Evolutionary conservation across 2,329 filamentous ascomycete genomes (phyloP), one percentile per base, ranked within the genome.

Genomic region (Alternaria infectoria): DNA sequence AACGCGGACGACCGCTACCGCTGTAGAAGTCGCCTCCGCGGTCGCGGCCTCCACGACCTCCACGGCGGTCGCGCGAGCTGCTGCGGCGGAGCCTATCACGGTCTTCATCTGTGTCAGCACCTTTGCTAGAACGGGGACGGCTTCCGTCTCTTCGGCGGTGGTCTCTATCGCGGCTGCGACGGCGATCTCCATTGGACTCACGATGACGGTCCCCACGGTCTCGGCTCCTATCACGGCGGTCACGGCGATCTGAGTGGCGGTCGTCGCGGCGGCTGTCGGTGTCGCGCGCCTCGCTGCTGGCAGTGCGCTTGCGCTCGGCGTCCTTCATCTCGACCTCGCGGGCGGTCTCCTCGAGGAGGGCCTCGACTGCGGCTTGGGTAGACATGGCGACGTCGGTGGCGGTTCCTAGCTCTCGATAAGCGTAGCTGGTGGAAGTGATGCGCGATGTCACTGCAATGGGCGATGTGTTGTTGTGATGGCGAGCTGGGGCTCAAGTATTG

Each of bases 331-430:
- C 67, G 47, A 69, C 62, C 19, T 75, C 71, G 59, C 65, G 66
- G 32, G 68, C 72, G 15, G 70, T 70, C 60, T 73, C 92, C 81
- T 97, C 93, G 72, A 97, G 89, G 69, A 97, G 87, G 70, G 93
- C 93, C 85, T 97, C 94, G 74, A 97, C 93, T 78, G 97, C 93
- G 71, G 90, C 84, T 80, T 86, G 86, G 50, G 69, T 65, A 55
- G 69, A 66, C 72, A 73, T 74, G 23, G 19, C 47, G 61, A 47
- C 23, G 50, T 26, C 45, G 47, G 47, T 40, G 36, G 36, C 36
- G 36, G 15, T 61, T 69, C 64, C 71, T 74, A 72, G 68, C 69
- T 66, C 49, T 70, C 65, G 69, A 72, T 74, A 70, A 74, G 71
- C 69, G 60, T 64, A 57, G 61, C 62, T 57, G 68, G 59, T 66